Evolutionary conservation across 805 yeast species (phyloP).

Genomic region (Ogataea methylovora): DNA sequence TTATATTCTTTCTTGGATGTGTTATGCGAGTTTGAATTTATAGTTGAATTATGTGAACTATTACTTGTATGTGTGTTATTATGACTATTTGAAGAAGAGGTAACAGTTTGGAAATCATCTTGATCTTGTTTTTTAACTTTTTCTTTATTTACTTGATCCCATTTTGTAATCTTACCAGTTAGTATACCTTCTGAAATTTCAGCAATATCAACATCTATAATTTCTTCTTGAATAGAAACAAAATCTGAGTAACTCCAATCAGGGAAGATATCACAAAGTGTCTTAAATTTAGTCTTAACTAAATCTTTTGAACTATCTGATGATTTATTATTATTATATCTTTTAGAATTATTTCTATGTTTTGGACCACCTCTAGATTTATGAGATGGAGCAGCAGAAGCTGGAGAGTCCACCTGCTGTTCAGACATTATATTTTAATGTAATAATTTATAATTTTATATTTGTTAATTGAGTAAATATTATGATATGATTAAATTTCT

Average conservation of each 20-base stretch:
- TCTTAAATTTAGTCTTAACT: constrained; percentile 34
- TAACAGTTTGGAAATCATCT: neutral
- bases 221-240: constrained; percentile 65
- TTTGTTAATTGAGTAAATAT: too few species aligned
- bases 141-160: constrained; percentile 88
- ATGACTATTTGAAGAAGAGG: neutral
- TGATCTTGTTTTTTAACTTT: constrained; percentile 31
- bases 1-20: neutral
- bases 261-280: constrained; percentile 82
- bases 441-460: neutral
- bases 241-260: constrained; percentile 91
- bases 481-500: too few species aligned
- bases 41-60: too few species aligned
- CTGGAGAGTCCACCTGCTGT: too few species aligned
- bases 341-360: constrained; percentile 41
- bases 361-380: constrained; percentile 16
- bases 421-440: constrained; percentile 20
- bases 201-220: constrained; percentile 58
- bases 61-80: neutral
- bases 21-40: neutral
- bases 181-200: constrained; percentile 81
- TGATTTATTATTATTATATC: constrained; percentile 26
- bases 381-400: constrained; percentile 10
- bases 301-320: neutral
- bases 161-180: constrained; percentile 81